phyloP scores from a whole-genome alignment of 768 basidiomycete species.

The Panaeolus papilionaceus region DNA sequence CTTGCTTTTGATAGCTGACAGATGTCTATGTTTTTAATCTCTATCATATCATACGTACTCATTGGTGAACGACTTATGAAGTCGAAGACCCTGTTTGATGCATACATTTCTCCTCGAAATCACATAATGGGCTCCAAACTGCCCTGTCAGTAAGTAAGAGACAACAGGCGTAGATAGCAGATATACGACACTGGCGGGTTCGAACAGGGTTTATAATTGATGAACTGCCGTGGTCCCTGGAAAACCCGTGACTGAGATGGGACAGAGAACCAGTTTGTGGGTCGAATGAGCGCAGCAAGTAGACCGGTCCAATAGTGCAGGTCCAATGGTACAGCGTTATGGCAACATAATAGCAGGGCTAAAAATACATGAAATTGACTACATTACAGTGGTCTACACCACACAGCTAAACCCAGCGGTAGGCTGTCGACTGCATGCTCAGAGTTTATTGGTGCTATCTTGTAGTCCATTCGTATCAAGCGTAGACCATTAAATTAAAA shows the following conservation, averaged over 20 bases:
- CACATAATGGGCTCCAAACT: neutral
- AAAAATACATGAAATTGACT: too few species aligned
- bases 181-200: neutral
- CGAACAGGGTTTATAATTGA: constrained; percentile 4
- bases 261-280: constrained; percentile 4
- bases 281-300: neutral
- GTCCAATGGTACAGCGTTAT: too few species aligned
- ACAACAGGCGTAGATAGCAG: neutral
- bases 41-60: neutral
- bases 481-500: too few species aligned
- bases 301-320: neutral
- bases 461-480: too few species aligned
- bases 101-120: constrained; percentile 1
- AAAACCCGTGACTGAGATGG: neutral
- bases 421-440: too few species aligned
- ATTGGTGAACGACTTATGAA: neutral
- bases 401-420: too few species aligned
- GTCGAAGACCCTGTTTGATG: neutral
- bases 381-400: too few species aligned
- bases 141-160: neutral
- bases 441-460: too few species aligned
- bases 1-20: neutral
- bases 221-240: neutral
- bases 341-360: too few species aligned
- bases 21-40: neutral